Base-by-base conservation (phyloP, 345 rosid genomes). In the Viola odorata region DNA sequence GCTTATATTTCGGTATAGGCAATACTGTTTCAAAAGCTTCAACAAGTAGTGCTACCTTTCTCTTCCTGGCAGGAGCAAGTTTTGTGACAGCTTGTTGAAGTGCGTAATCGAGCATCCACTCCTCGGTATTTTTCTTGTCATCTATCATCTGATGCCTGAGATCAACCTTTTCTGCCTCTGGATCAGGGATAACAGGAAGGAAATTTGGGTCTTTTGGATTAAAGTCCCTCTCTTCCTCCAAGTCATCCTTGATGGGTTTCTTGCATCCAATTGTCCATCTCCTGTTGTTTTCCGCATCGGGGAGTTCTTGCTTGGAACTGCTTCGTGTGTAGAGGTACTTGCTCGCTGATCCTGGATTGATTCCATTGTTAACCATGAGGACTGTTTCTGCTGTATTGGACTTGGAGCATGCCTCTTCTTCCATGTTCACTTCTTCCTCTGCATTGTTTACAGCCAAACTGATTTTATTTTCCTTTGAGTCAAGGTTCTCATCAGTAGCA, bases 131-230 rank as follows among this genome's bases (percentile, higher is more conserved):
- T 63, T 66, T 72, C 51, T 65, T 72, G 45, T 62, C 72, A 14
- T 72, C 76, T 68, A 62, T 52, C 50, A 11, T 48, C 57, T 66
- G 71, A 58, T 72, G 76, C 53, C 51, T 72, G 51, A 72, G 72
- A 62, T 72, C 72, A 23, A 72, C 72, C 56, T 62, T 67, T 47
- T 72, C 72, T 57, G 68, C 63, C 39, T 86, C 95, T 3, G 82
- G 77, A 4, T 80, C 89, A 8, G 77, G 73, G 23, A 74, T 80
- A 47, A 81, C 1, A 1, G 95, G 83, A 63, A 90, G 82, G 77
- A 74, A 94, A 64, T 80, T 94, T 7, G 97, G 99, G 55, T 84
- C 96, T 74, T 73, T 77, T 12, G 96, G 97, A 66, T 84, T 94
- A 77, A 90, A 87, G 12, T 57, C 55, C 64, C 71, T 75, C 53